phyloP scores from a whole-genome alignment of 2,329 filamentous ascomycete species.

The Neopestalotiopsis rosae region DNA sequence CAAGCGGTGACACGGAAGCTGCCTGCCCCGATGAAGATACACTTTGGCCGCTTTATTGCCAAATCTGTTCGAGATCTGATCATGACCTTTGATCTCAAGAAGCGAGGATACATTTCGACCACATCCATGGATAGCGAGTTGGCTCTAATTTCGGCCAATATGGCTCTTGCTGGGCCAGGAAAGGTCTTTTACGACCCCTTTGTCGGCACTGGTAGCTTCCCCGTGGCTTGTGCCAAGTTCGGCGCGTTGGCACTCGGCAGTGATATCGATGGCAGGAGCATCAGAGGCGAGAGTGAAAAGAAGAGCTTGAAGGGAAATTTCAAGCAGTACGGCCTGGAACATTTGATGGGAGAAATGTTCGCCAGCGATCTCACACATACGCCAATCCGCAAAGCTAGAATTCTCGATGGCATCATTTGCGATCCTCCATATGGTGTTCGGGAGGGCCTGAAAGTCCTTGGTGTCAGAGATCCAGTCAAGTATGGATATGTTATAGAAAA shows the following conservation, averaged over 20 bases:
- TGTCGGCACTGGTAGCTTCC: conserved; percentile 92
- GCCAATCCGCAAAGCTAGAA: conserved; percentile 63
- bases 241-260: conserved; percentile 84
- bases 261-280: conserved; percentile 91
- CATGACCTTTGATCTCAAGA: conserved; percentile 86
- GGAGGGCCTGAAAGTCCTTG: conserved; percentile 88
- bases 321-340: conserved; percentile 75
- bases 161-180: conserved; percentile 80
- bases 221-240: conserved; percentile 87
- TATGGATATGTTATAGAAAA: conserved; percentile 67
- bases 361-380: conserved; percentile 88
- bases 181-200: conserved; percentile 95
- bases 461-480: conserved; percentile 71
- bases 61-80: conserved; percentile 71
- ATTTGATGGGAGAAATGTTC: conserved; percentile 77
- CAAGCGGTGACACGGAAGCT: conserved; percentile 53
- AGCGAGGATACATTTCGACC: conserved; percentile 89
- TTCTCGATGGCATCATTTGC: conserved; percentile 87
- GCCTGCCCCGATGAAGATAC: conserved; percentile 64
- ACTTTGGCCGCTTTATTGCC: conserved; percentile 76
- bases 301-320: conserved; percentile 73
- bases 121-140: conserved; percentile 98
- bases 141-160: conserved; percentile 88
- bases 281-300: conserved; percentile 71
- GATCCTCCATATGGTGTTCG: conserved; percentile 96